These are phyloP conservation scores for Leccinum huronense DNA, from an alignment of 1,284 basidiomycete genomes.

Conservation along the genomic window DNA sequence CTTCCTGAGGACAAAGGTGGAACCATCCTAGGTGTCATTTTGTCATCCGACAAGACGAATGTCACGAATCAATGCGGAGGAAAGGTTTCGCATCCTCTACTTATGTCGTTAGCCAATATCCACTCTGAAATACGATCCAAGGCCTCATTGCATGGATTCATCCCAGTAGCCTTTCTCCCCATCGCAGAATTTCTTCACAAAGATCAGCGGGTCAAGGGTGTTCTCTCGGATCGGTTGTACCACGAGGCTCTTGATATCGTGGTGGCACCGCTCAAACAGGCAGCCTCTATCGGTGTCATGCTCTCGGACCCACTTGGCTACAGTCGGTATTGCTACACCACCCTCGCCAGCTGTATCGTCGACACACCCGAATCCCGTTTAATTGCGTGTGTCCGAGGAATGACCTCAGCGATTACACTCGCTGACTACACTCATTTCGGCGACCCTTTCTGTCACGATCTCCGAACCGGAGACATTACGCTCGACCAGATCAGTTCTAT, in stretches of 20 bases:
- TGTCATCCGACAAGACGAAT: slow-evolving; percentile 36
- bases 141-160: slow-evolving; percentile 28
- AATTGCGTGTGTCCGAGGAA: not conserved
- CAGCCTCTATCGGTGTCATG: not conserved
- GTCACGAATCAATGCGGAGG: slow-evolving; percentile 35
- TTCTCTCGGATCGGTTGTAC: slow-evolving; percentile 2
- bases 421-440: not conserved
- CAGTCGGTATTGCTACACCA: not conserved
- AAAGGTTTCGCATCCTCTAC: slow-evolving; percentile 33
- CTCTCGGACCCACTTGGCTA: not conserved
- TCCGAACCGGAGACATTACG: not conserved
- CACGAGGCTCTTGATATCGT: not conserved
- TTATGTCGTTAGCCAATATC: slow-evolving; percentile 37
- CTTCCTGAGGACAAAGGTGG: slow-evolving; percentile 3
- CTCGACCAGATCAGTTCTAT: not conserved
- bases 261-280: not conserved
- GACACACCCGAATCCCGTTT: not conserved
- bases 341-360: not conserved
- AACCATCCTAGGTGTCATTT: slow-evolving; percentile 20
- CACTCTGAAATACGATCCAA: slow-evolving; percentile 31
- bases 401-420: not conserved
- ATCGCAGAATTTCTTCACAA: slow-evolving; percentile 30
- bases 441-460: not conserved
- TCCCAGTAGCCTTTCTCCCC: slow-evolving; percentile 33
- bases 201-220: not conserved